Conservation (phyloP, 495 filamentous ascomycete species). For the Gamarada debralockiae region DNA sequence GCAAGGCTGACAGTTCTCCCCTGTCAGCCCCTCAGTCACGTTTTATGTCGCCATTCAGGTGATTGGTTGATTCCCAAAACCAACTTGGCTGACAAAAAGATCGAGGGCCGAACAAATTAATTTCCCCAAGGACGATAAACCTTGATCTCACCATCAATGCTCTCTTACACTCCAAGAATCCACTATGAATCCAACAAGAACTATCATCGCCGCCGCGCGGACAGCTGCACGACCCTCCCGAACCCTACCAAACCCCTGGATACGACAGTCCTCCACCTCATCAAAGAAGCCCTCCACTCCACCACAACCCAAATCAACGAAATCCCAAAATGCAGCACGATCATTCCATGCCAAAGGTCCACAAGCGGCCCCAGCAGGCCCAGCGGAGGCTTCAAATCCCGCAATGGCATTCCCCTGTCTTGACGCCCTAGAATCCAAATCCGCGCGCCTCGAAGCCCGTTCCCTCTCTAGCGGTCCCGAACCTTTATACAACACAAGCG, state of each 20-base stretch:
- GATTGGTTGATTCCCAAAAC: not conserved
- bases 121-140: not conserved
- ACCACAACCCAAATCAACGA: not conserved
- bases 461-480: conserved; percentile 80
- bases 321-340: conserved; percentile 5
- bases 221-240: conserved; percentile 8
- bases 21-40: conserved; percentile 7
- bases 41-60: conserved; percentile 7
- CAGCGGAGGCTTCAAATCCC: conserved; percentile 66
- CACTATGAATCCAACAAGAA: conserved; percentile 18
- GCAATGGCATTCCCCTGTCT: conserved; percentile 94
- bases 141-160: conserved; percentile 1
- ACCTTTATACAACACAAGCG: conserved; percentile 81
- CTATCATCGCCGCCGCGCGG: conserved; percentile 12
- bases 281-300: not conserved
- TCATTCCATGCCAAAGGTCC: not conserved
- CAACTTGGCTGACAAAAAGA: conserved; percentile 8
- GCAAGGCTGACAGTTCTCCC: conserved; percentile 6
- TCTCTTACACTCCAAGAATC: not conserved
- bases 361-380: not conserved
- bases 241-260: not conserved
- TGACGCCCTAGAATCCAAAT: conserved; percentile 81
- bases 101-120: not conserved
- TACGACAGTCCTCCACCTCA: conserved; percentile 5
- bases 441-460: conserved; percentile 69